Base-by-base conservation (phyloP, 2,329 filamentous ascomycete genomes). In the Pseudopithomyces chartarum region DNA sequence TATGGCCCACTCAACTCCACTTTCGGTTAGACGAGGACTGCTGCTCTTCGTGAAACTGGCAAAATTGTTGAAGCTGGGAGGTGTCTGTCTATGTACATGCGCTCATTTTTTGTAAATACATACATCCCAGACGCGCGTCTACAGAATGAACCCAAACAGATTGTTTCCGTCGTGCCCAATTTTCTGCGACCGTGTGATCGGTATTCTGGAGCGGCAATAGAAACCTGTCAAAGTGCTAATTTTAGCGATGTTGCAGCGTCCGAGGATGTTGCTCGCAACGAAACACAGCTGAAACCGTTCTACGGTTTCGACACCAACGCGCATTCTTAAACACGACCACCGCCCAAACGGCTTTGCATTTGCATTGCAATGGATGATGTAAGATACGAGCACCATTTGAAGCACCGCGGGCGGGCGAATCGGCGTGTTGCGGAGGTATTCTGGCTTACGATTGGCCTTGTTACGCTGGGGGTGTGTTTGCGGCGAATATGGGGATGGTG, bases 341-440 rank as follows among this genome's bases (percentile, higher is more conserved):
- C 43, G 17, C 20, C n/a, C 22, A 19, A 20, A 15, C 29, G 8
- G 10, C 22, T 50, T 22, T 50, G 34, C 34, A 50, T 26, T 23
- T 50, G 11, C 33, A 40, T 17, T 20, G 19, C 15, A 6, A 50
- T 68, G 34, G 66, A 68, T 20, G 60, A 67, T 38, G 55, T 64
- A 17, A 65, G 67, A 10, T 66, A 68, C 47, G 59, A 67, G 32
- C 62, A 69, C 48, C 67, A 70, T 43, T 44, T 69, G 8, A 54
- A 59, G 42, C 66, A 70, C 47, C 59, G 68, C 42, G 62, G 64
- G 1, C 45, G 51, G 19, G 46, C 45, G 12, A 66, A 70, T 33
- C 57, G 61, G 17, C 54, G 45, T 1, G 40, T 71, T 6, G 63
- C 63, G 22, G 51, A 53, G 49, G 12, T 57, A 1, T 43, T 60